Base-by-base conservation (phyloP, 169 alveolate genomes). In the Cryptosporidium sp. region DNA sequence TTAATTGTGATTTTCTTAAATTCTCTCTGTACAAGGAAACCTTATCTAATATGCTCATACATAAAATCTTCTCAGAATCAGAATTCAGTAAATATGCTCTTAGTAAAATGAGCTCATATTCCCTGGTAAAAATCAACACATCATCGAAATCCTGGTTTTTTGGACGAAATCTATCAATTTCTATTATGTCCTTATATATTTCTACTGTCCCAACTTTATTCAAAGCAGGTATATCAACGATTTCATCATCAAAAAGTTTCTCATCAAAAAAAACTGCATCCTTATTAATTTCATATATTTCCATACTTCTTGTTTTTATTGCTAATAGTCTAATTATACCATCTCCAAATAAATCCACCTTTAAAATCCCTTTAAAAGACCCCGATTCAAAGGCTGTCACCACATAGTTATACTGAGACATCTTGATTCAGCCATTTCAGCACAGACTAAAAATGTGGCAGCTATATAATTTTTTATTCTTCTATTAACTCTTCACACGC, bases 331-430 rank as follows among this genome's bases (percentile, higher is more conserved):
- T 58, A 42, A 42, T 60, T 37, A 61, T 62, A 18, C 89, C 89
- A 80, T 80, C 89, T 21, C 75, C 75, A 44, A 80, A 80, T 67
- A 80, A 48, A 65, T 80, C 75, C 48, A 48, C 89, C 33, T 42
- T 62, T 67, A 80, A 62, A 6, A 53, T 37, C 35, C 89, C 75
- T 29, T 42, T 80, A 62, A 62, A 45, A n/a, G 89, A 80, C 29
- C 52, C 65, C 18, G 89, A 80, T 48, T 62, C 75, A 45, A 23
- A 62, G 45, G 75, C 89, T 26, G 89, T 80, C 42, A 80, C 89
- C 58, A 80, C 75, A 80, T 80, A 80, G 51, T 80, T 80, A 44
- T 80, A 80, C 52, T 80, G 89, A 80, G 89, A 80, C 89, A 80
- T 80, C 37, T 61, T 65, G 10, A 60, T 62, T 37, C 31, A 21